These are phyloP conservation scores for Neurospora sp. DNA, from an alignment of 495 filamentous ascomycete genomes.

Conservation along the genomic window DNA sequence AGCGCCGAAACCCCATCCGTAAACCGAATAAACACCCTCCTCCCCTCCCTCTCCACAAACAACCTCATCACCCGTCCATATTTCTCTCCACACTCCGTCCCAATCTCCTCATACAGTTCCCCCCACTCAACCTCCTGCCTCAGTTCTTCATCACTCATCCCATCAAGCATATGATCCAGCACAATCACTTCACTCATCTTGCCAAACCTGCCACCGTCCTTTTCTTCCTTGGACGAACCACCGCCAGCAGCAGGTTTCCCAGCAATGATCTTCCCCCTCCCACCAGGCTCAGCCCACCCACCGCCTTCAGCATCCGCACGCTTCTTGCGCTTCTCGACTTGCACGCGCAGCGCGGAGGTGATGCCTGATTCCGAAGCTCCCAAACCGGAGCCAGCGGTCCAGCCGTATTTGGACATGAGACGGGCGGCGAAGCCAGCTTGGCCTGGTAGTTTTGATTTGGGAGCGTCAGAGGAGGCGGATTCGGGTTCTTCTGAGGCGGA, in stretches of 20 bases:
- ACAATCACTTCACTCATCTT: conserved; percentile 71
- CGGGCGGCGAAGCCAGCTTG: conserved; percentile 75
- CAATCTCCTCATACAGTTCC: conserved; percentile 76
- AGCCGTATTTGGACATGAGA: conserved; percentile 85
- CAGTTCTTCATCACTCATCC: conserved; percentile 49
- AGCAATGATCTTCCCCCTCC: conserved; percentile 72
- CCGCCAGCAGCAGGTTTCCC: conserved; percentile 28
- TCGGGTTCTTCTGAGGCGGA: conserved; percentile 1
- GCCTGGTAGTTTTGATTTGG: conserved; percentile 60
- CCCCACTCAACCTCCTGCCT: conserved; percentile 57
- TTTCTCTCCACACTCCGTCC: conserved; percentile 80
- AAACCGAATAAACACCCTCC: conserved; percentile 83
- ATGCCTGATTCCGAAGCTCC: conserved; percentile 76
- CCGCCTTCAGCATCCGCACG: conserved; percentile 69
- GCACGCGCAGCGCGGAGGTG: conserved; percentile 66
- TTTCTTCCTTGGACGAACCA: conserved; percentile 22
- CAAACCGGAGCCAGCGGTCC: conserved; percentile 78
- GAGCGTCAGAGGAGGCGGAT: conserved; percentile 1
- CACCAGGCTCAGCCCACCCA: conserved; percentile 58
- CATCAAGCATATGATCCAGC: conserved; percentile 70
- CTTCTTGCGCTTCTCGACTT: conserved; percentile 75
- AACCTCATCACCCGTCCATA: conserved; percentile 85
- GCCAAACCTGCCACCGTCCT: conserved; percentile 54
- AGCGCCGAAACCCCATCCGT: conserved; percentile 69
- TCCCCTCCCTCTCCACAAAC: conserved; percentile 49